These are phyloP conservation scores for Stachybotrys elegans DNA, from an alignment of 2,329 filamentous ascomycete species.

Conservation along the genomic window DNA sequence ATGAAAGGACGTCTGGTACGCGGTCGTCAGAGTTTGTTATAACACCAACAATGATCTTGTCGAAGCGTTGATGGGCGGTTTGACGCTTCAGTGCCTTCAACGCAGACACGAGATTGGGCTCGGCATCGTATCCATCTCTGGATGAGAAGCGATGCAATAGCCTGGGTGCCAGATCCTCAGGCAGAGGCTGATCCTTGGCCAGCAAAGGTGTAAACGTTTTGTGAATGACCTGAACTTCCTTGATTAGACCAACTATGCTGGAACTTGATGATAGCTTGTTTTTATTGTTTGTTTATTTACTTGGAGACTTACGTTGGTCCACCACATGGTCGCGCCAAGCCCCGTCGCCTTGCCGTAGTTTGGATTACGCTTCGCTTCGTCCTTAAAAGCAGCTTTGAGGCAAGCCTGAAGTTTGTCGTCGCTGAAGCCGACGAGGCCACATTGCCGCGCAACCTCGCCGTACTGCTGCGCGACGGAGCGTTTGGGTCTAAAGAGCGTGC, in stretches of 20 bases:
- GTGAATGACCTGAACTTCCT: slow-evolving; percentile 50
- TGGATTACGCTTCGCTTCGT: slow-evolving; percentile 40
- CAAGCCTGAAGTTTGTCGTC: slow-evolving; percentile 32
- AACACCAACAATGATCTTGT: slow-evolving; percentile 45
- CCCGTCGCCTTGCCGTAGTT: slow-evolving; percentile 53
- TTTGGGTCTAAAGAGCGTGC: slow-evolving; percentile 54
- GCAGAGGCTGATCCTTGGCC: slow-evolving; percentile 26
- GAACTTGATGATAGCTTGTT: too few species aligned
- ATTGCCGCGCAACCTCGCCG: slow-evolving; percentile 40
- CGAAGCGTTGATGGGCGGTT: slow-evolving; percentile 17
- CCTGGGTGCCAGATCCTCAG: slow-evolving; percentile 37
- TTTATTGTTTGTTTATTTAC: too few species aligned
- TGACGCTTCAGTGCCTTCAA: slow-evolving; percentile 33
- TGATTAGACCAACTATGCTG: too few species aligned
- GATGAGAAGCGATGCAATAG: slow-evolving; percentile 51
- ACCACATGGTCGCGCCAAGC: slow-evolving; percentile 51
- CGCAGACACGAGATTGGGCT: slow-evolving; percentile 38
- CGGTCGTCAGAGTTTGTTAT: slow-evolving; percentile 61
- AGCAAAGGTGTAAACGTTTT: slow-evolving; percentile 44
- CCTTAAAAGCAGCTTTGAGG: slow-evolving; percentile 39
- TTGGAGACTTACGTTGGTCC: slow-evolving; percentile 47
- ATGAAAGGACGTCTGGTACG: slow-evolving; percentile 47
- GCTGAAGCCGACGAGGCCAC: slow-evolving; percentile 39
- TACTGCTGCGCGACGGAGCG: slow-evolving; percentile 49
- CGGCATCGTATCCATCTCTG: slow-evolving; percentile 45